Conservation (phyloP, 1,284 basidiomycete species). For the Naganishia albida region DNA sequence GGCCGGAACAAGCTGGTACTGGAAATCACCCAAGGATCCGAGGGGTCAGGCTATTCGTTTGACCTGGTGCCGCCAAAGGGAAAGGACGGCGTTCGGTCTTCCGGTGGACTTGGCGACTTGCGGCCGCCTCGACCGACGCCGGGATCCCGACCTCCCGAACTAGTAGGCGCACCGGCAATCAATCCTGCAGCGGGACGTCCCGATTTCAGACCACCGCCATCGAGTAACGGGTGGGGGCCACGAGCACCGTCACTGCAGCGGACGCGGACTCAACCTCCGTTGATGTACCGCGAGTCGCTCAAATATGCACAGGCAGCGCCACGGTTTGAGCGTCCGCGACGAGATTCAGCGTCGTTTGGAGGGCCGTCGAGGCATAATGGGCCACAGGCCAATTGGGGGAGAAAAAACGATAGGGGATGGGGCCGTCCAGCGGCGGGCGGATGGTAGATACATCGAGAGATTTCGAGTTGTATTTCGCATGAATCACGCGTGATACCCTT, state of each 20-base stretch:
- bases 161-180: background rate
- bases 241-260: slow-evolving; percentile 5
- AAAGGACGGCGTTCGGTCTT: slow-evolving; percentile 29
- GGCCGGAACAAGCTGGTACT: slow-evolving; percentile 47
- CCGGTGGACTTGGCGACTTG: slow-evolving; percentile 33
- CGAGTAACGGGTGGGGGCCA: slow-evolving; percentile 11
- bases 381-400: slow-evolving; percentile 1
- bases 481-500: background rate
- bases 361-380: slow-evolving; percentile 9
- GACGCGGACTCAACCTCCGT: slow-evolving; percentile 13
- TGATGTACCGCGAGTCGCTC: slow-evolving; percentile 20
- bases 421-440: slow-evolving; percentile 1
- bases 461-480: background rate
- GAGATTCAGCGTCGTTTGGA: background rate
- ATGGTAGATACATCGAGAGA: slow-evolving; percentile 6
- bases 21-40: slow-evolving; percentile 34
- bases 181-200: background rate
- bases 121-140: slow-evolving; percentile 9
- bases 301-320: slow-evolving; percentile 7
- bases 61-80: slow-evolving; percentile 30
- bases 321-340: background rate
- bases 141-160: slow-evolving; percentile 29
- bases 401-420: slow-evolving; percentile 10
- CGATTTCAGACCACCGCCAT: slow-evolving; percentile 19
- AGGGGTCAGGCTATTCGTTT: slow-evolving; percentile 33